Conservation (phyloP, 768 basidiomycete genomes). For the Rhizopogon vesiculosus region DNA sequence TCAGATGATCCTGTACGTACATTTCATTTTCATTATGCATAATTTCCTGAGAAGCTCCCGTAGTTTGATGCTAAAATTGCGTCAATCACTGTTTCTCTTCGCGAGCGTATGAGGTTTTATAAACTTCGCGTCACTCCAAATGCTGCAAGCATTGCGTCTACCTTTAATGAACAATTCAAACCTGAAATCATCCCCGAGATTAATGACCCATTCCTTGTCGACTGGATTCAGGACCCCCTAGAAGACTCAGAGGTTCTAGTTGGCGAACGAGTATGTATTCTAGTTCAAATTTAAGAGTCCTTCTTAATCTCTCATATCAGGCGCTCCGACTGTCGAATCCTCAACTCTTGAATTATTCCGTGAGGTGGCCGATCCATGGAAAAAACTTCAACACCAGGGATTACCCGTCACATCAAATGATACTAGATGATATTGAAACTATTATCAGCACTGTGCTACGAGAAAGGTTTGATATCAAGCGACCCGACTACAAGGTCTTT, state of each 20-base stretch:
- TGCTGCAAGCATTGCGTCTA: conserved; percentile 63
- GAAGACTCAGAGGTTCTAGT: conserved; percentile 47
- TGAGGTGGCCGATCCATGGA: conserved; percentile 82
- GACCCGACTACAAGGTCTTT: conserved; percentile 56
- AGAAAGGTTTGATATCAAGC: conserved; percentile 52
- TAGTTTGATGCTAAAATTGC: conserved; percentile 78
- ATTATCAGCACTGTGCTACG: conserved; percentile 61
- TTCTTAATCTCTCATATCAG: conserved; percentile 31
- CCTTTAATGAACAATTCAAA: conserved; percentile 79
- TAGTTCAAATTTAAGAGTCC: neutral
- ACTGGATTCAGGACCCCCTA: conserved; percentile 68
- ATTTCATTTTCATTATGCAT: neutral
- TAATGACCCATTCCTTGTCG: conserved; percentile 77
- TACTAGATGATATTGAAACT: conserved; percentile 74
- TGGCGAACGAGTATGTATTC: conserved; percentile 58
- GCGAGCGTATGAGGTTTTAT: conserved; percentile 84
- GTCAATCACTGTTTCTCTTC: conserved; percentile 64
- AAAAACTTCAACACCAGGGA: conserved; percentile 78
- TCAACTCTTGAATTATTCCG: conserved; percentile 56
- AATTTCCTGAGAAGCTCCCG: neutral
- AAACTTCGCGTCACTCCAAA: conserved; percentile 73
- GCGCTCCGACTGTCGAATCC: conserved; percentile 72
- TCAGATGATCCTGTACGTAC: conserved; percentile 62
- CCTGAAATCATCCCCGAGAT: conserved; percentile 83
- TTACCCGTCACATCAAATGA: conserved; percentile 64